Evolutionary conservation across 2,329 filamentous ascomycete genomes (phyloP), one percentile per base, ranked within the genome.

Genomic region (Rhynchosporium agropyri): DNA sequence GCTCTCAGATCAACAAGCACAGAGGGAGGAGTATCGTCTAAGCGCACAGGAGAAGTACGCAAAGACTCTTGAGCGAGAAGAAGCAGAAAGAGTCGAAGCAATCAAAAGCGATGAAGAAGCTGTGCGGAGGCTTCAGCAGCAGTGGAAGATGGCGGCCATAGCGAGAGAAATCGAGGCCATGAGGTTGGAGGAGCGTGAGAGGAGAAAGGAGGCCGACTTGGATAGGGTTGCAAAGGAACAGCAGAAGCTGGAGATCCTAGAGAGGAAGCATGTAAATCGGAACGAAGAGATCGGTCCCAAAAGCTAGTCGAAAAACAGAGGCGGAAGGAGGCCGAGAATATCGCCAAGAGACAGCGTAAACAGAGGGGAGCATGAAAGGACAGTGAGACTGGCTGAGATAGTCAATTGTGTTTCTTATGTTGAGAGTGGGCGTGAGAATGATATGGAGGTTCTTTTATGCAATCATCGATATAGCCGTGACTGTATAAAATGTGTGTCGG

Each of bases 371-470:
- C 33, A 20, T 1, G 50, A 57, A 57, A 64, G 60, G 51, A 50
- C 45, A 45, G 7, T 31, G 9, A 57, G 62, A 29, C 45, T 28
- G 15, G 49, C 33, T n/a, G 51, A 36, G 53, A 62, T 49, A 43
- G 46, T 58, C 15, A 64, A 70, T 31, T 71, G 68, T 51, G 62
- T 66, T 13, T 66, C 63, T 10, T 71, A 67, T 29, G 67, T 71
- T 64, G 66, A 67, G 43, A 26, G 53, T 28, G 59, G 58, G 8
- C 60, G 64, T 2, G 64, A 64, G 36, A 49, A 38, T 5, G 60
- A 66, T 2, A 66, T 68, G 61, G 54, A 46, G 15, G 36, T 64
- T 8, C 46, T 70, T 1, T 45, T 63, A 5, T 71, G 68, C 33
- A 63, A 67, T 10, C 68, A 71, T 29, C 48, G 49, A 3, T 71